These are phyloP conservation scores for Pythium aristosporum DNA, from an alignment of 352 stramenopile genomes.

Conservation along the genomic window DNA sequence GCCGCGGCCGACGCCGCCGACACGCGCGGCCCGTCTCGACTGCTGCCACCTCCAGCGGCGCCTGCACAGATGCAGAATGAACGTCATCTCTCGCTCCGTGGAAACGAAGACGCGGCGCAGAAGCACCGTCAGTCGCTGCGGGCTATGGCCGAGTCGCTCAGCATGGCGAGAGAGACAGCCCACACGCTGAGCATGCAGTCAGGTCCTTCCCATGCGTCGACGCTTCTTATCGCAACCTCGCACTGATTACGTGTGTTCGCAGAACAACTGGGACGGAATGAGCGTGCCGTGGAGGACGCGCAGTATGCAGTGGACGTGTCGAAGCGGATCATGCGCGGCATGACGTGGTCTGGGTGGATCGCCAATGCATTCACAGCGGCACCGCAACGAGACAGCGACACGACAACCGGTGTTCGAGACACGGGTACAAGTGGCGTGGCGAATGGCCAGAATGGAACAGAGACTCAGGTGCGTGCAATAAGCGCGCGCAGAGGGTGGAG, in stretches of 20 bases:
- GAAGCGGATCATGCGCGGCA: conserved; percentile 58
- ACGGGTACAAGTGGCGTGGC: not conserved
- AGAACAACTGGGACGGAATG: conserved; percentile 61
- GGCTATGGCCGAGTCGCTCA: conserved; percentile 48
- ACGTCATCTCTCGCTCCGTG: not conserved
- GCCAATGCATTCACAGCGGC: conserved; percentile 61
- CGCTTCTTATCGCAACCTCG: not conserved
- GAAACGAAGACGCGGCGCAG: conserved; percentile 14
- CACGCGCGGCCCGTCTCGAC: not conserved
- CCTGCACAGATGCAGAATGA: not conserved
- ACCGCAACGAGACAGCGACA: conserved; percentile 26
- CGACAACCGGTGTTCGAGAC: not conserved
- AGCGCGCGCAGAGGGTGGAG: not conserved
- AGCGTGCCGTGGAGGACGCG: conserved; percentile 55
- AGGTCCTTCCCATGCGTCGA: conserved; percentile 18
- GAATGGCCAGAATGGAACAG: not conserved
- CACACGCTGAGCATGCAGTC: conserved; percentile 67
- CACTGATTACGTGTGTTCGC: not conserved
- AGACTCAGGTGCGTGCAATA: conserved; percentile 10
- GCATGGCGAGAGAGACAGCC: conserved; percentile 50
- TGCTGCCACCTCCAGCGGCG: not conserved
- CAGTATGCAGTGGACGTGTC: conserved; percentile 57
- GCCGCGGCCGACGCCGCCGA: not conserved
- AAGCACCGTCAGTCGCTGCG: conserved; percentile 55
- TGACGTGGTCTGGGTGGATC: conserved; percentile 83